These are phyloP conservation scores for Peronospora destructor DNA, from an alignment of 352 stramenopile species.

Conservation along the genomic window DNA sequence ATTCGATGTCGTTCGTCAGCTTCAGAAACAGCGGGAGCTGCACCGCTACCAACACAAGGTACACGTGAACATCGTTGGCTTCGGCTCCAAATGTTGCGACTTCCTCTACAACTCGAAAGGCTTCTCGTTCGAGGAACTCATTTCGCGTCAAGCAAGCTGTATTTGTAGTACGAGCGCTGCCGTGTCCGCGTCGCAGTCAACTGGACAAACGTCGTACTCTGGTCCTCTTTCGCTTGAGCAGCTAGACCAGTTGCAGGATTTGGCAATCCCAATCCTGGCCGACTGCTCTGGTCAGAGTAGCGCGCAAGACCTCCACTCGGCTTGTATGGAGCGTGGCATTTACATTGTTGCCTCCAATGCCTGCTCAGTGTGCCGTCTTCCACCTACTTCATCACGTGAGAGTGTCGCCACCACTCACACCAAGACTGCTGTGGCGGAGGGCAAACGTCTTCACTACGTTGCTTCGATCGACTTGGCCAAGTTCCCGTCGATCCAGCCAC, in stretches of 20 bases:
- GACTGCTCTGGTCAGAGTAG: constrained; percentile 59
- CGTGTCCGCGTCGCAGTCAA: constrained; percentile 17
- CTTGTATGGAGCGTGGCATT: constrained; percentile 61
- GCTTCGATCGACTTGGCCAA: constrained; percentile 52
- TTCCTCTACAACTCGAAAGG: constrained; percentile 55
- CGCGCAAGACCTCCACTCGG: constrained; percentile 47
- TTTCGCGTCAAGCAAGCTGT: constrained; percentile 35
- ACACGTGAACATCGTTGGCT: constrained; percentile 61
- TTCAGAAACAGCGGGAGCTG: constrained; percentile 50
- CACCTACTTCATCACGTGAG: constrained; percentile 47
- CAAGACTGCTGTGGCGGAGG: constrained; percentile 29
- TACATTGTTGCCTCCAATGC: constrained; percentile 70
- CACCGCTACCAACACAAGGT: constrained; percentile 67
- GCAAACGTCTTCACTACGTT: constrained; percentile 59
- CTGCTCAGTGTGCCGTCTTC: constrained; percentile 44
- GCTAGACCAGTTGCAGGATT: constrained; percentile 53
- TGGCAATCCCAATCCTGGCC: constrained; percentile 63
- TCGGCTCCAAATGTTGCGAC: constrained; percentile 51
- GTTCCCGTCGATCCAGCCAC: constrained; percentile 45
- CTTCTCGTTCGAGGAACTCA: constrained; percentile 45
- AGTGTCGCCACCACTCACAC: constrained; percentile 39
- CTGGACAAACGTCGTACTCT: constrained; percentile 21
- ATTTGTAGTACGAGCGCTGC: constrained; percentile 27
- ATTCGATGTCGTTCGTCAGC: constrained; percentile 49
- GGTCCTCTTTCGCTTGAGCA: constrained; percentile 42